These are phyloP conservation scores for Lithospermum erythrorhizon DNA, from an alignment of 257 asterid genomes.

Conservation along the genomic window DNA sequence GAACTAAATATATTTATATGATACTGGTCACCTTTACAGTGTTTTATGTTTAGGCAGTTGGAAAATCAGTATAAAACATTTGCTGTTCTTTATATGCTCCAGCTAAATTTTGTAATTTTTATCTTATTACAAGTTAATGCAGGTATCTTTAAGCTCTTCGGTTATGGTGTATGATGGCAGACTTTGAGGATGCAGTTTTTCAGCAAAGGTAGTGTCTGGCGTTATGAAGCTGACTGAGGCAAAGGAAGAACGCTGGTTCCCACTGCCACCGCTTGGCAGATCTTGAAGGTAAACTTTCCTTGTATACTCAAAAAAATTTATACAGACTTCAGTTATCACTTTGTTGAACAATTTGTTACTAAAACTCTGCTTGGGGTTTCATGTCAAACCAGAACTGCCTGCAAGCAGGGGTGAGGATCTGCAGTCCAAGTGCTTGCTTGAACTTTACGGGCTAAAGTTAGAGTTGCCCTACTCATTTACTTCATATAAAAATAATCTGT, in stretches of 20 bases:
- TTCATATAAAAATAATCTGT: neutral
- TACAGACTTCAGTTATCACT: neutral
- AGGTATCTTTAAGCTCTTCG: conserved; percentile 47
- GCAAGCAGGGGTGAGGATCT: conserved; percentile 92
- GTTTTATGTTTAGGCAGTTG: neutral
- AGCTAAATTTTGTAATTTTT: neutral
- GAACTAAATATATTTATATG: too few species aligned
- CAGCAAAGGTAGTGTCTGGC: conserved; percentile 59
- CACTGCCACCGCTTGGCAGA: conserved; percentile 54
- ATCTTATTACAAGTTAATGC: conserved; percentile 16
- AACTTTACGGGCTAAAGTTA: conserved; percentile 97
- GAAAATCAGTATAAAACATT: neutral
- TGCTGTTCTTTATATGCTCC: neutral
- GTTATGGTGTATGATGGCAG: conserved; percentile 70
- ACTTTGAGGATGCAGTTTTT: conserved; percentile 70
- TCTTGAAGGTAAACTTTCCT: conserved; percentile 65
- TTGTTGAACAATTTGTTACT: neutral
- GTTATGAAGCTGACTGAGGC: conserved; percentile 47
- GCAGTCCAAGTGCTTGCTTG: conserved; percentile 92
- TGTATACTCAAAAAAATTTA: neutral
- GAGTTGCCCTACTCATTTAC: conserved; percentile 5
- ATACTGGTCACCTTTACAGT: neutral
- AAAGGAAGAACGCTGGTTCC: conserved; percentile 61
- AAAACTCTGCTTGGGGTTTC: conserved; percentile 9
- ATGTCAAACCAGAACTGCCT: conserved; percentile 61